Base-by-base conservation (phyloP, 2,329 filamentous ascomycete species). In the Ophiocordyceps sinensis region DNA sequence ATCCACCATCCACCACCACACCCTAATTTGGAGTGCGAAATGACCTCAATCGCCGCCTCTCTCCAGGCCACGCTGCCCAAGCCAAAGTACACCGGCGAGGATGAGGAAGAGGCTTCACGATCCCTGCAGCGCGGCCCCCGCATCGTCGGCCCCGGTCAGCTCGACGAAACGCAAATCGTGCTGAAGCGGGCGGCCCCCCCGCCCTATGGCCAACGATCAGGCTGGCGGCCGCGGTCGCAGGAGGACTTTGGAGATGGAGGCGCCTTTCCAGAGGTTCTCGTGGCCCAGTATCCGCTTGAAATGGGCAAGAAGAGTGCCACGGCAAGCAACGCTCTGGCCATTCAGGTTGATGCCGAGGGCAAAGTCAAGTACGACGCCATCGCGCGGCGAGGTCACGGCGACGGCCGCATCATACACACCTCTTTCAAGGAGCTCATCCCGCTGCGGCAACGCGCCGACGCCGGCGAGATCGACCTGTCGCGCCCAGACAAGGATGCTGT, bases 381-480 rank as follows among this genome's bases (percentile, higher is more conserved):
- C 55, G 89, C 89, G 40, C 75, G 82, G 53, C 83, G 89, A 55
- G 91, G 91, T 13, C 91, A 98, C 59, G 73, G 73, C 56, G 85
- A 87, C 17, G 78, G 77, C 45, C 75, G 88, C 39, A 84, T 95
- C 48, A 80, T 98, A 11, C 91, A 98, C 61, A 81, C 91, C 17
- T 94, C 85, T 9, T 98, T 98, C 68, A 95, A 94, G 59, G 91
- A 96, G 53, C 67, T 98, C 39, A 98, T 98, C 46, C 91, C 91
- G 7, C 71, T 98, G 45, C 77, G 91, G 45, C 88, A 96, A 61
- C 82, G 86, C 49, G 91, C 91, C 47, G 84, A 96, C 62, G 85
- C 86, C 30, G 91, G 91, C 44, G 87, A 96, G 56, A 77, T 98
- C 49, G 85, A 87, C 42, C 67, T 98, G 37, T 82, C 85, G 47